Conservation (phyloP, 192 early-diverging fungal genomes). For the Paraglomus occultum region DNA sequence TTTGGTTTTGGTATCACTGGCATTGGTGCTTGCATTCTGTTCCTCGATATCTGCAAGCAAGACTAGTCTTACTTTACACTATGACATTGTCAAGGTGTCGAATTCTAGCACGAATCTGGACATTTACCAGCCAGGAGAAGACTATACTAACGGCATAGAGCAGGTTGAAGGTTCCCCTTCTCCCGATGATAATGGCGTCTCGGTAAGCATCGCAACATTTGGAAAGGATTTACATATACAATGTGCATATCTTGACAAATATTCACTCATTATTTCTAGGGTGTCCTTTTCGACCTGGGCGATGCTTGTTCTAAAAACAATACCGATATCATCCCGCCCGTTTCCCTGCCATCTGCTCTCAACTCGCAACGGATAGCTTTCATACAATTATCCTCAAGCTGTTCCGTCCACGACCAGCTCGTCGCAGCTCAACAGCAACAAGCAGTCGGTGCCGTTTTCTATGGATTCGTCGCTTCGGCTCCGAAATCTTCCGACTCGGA, state of each 20-base stretch:
- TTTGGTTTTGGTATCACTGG: not conserved
- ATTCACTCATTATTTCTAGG: not conserved
- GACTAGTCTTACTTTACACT: constrained; percentile 12
- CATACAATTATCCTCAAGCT: not conserved
- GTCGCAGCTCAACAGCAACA: not conserved
- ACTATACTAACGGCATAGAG: no score
- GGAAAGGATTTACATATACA: no score
- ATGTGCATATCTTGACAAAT: not conserved
- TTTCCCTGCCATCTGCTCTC: not conserved
- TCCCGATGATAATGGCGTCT: no score
- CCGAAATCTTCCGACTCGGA: not conserved
- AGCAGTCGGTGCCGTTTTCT: constrained; percentile 13
- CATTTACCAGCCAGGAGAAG: not conserved
- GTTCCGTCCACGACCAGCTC: constrained; percentile 12
- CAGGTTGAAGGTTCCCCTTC: no score
- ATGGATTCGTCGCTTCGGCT: not conserved
- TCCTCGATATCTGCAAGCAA: not conserved
- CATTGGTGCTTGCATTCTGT: constrained; percentile 4
- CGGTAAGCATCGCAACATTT: no score
- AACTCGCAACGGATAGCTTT: constrained; percentile 6
- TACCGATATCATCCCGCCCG: not conserved
- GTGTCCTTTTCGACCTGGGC: not conserved
- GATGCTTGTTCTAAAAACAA: not conserved
- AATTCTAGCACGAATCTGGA: not conserved
- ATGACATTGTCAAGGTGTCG: not conserved